phyloP scores from a whole-genome alignment of 495 filamentous ascomycete species.

The Cetradonia linearis region DNA sequence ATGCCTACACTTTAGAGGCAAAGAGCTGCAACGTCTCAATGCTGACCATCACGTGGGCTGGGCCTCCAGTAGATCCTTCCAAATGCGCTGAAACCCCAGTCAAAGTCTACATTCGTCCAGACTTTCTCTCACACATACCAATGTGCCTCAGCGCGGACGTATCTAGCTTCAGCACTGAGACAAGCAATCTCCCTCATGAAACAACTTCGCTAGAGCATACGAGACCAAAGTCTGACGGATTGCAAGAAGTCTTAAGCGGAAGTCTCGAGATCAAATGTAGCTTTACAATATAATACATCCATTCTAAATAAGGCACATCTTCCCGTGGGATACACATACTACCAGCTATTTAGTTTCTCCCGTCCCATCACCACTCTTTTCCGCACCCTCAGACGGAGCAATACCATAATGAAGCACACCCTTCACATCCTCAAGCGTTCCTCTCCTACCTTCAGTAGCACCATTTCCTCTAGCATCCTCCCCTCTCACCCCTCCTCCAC shows the following conservation, averaged over 20 bases:
- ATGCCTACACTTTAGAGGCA: too few species aligned
- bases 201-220: too few species aligned
- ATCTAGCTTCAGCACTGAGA: too few species aligned
- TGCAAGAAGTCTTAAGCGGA: too few species aligned
- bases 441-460: constrained; percentile 1
- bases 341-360: neutral
- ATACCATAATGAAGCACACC: constrained; percentile 18
- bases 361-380: neutral
- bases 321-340: neutral
- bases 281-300: neutral
- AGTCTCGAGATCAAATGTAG: too few species aligned
- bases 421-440: constrained; percentile 15
- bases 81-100: too few species aligned
- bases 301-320: neutral
- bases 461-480: neutral
- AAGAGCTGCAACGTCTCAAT: neutral
- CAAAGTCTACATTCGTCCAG: too few species aligned
- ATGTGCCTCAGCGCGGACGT: too few species aligned
- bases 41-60: neutral
- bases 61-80: too few species aligned
- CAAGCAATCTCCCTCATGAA: too few species aligned
- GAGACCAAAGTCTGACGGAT: too few species aligned
- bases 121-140: too few species aligned
- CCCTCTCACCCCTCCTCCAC: neutral
- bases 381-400: neutral